Conservation (phyloP, 2,329 filamentous ascomycete species). For the Trichophyton equinum region DNA sequence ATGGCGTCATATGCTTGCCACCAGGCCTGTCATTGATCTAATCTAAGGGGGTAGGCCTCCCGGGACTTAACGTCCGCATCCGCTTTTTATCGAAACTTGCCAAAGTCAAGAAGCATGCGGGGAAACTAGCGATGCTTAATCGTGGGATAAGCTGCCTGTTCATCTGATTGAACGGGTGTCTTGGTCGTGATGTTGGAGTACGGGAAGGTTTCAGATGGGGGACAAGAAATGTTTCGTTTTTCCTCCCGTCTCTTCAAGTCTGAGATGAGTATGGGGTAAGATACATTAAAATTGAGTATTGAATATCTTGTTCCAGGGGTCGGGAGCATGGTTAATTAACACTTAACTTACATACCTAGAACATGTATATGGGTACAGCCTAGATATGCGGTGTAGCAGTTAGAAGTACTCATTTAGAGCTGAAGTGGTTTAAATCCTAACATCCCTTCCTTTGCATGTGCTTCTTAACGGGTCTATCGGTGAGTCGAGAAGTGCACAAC, state of each 20-base stretch:
- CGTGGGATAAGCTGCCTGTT: not conserved
- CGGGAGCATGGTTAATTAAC: not conserved
- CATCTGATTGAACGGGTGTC: not conserved
- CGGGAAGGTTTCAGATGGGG: not conserved
- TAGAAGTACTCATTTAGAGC: not conserved
- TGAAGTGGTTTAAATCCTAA: not conserved
- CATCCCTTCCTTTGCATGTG: not conserved
- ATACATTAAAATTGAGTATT: not conserved
- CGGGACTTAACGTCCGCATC: not conserved
- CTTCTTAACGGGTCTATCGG: not conserved
- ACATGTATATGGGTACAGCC: not conserved
- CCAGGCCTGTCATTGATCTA: not conserved
- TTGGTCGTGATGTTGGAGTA: not conserved
- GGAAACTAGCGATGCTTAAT: not conserved
- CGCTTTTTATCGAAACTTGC: not conserved
- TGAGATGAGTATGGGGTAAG: not conserved
- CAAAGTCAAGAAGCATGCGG: not conserved
- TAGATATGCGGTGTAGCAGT: not conserved
- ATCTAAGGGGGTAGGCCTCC: not conserved
- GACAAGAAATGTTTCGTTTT: not conserved
- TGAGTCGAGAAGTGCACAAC: not conserved
- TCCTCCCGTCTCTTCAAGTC: not conserved
- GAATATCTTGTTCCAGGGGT: not conserved
- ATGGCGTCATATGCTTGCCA: conserved; percentile 30
- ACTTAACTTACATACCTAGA: not conserved